Evolutionary conservation across 1,284 basidiomycete species (phyloP), one percentile per base, ranked within the genome.

Genomic region (Rhodotorula sp.): DNA sequence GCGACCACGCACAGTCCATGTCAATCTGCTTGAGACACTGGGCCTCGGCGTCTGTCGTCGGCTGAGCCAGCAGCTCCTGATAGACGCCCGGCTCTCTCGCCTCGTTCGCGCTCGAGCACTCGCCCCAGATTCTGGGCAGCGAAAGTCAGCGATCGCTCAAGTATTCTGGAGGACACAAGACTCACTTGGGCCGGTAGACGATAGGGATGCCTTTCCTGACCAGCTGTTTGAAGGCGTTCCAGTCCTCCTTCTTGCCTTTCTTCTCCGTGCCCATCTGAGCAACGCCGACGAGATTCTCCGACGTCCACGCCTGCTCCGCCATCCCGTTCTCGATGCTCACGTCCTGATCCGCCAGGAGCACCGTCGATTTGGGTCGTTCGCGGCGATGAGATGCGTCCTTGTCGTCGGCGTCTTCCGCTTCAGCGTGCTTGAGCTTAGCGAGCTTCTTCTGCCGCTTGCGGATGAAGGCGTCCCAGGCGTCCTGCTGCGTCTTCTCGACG

Each of bases 41-140:
- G 54, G 85, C 84, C 30, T 82, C 83, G 4, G 30, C 59, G 52
- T 80, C 78, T 22, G 82, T 82, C 52, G 84, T 85, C 44, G 88
- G 86, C 50, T 81, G 80, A 0, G 84, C 84, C 31, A 95, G 82
- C 67, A 98, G 81, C 78, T 98, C 95, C 62, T 86, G 84, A 79
- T 97, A 99, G 68, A 91, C 81, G 4, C 96, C 95, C 0, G 95
- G 95, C 76, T 97, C 93, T 67, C 87, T 87, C 82, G 94, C 88
- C 79, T 97, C 94, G 76, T 91, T 83, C 1, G 89, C 94, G 1
- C 94, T 93, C 68, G 89, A 92, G 79, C 92, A 96, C 81, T 99
- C 95, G 65, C 89, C 81, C 91, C 92, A 94, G 59, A 82, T 79
- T 46, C 70, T 68, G 59, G 53, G 50, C 7, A 4, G 75, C 31